Conservation (phyloP, 129 eudicot genomes). For the Logfia minima region DNA sequence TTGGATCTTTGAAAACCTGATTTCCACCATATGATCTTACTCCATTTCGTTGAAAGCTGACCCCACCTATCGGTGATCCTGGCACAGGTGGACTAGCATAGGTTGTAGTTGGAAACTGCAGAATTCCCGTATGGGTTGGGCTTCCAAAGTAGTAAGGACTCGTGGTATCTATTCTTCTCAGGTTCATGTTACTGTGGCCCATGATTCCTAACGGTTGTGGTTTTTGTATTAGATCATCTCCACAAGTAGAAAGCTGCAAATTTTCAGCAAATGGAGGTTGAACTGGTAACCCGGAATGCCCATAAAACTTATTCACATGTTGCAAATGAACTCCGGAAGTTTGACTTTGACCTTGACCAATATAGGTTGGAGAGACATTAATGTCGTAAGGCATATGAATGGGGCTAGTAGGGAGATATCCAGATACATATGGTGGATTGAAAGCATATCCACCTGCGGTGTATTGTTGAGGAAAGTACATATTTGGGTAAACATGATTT, state of each 20-base stretch:
- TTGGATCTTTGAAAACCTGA: slow-evolving; percentile 39
- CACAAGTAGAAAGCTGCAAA: slow-evolving; percentile 37
- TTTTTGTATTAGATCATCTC: slow-evolving; percentile 46
- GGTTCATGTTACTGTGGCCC: slow-evolving; percentile 40
- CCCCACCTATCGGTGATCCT: slow-evolving; percentile 47
- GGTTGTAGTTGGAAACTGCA: slow-evolving; percentile 50
- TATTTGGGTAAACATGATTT: slow-evolving; percentile 42
- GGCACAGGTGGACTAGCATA: slow-evolving; percentile 55
- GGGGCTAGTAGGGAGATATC: slow-evolving; percentile 46
- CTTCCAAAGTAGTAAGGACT: slow-evolving; percentile 45
- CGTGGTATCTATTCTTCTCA: slow-evolving; percentile 34
- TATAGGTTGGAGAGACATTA: slow-evolving; percentile 32
- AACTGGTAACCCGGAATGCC: slow-evolving; percentile 50
- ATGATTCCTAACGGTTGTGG: slow-evolving; percentile 37
- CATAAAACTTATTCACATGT: slow-evolving; percentile 49
- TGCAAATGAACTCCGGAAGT: slow-evolving; percentile 37
- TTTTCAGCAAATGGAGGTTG: slow-evolving; percentile 54
- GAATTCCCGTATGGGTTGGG: slow-evolving; percentile 46
- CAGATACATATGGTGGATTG: slow-evolving; percentile 48
- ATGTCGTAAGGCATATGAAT: slow-evolving; percentile 49
- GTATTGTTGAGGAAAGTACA: slow-evolving; percentile 56
- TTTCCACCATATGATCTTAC: slow-evolving; percentile 48
- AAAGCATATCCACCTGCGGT: slow-evolving; percentile 49
- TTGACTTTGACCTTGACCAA: slow-evolving; percentile 37
- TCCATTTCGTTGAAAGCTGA: slow-evolving; percentile 43